Percentiles rank a stretch among this genome's conserved stretches.
These are phyloP conservation scores for Populus nigra DNA, from an alignment of 345 rosid species.

Conservation along the genomic window DNA sequence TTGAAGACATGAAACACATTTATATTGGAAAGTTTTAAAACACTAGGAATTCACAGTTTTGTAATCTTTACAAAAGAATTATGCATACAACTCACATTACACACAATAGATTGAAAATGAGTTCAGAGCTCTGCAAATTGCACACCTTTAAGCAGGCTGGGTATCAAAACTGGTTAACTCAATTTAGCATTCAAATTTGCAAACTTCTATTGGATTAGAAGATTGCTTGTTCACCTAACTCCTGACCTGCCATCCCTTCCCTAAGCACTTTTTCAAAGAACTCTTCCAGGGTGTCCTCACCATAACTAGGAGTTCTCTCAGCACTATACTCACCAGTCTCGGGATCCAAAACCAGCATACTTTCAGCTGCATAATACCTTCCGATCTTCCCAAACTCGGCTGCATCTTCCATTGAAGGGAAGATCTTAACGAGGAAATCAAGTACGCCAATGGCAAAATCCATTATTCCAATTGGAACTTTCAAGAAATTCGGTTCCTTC, in stretches of 20 bases:
- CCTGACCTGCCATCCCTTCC: slow-evolving; percentile 96
- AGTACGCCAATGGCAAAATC: slow-evolving; percentile 74
- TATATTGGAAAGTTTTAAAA: neutral
- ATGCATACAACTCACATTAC: neutral
- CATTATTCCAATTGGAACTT: slow-evolving; percentile 89
- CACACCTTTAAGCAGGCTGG: slow-evolving; percentile 5
- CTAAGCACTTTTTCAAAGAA: slow-evolving; percentile 69
- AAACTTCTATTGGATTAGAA: slow-evolving; percentile 37
- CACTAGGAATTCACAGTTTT: neutral
- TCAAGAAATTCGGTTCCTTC: slow-evolving; percentile 81
- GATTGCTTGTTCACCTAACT: slow-evolving; percentile 84
- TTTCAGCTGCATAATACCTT: slow-evolving; percentile 92
- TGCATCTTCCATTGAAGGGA: slow-evolving; percentile 79
- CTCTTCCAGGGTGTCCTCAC: slow-evolving; percentile 79
- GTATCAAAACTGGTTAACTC: slow-evolving; percentile 19
- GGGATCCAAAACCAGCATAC: slow-evolving; percentile 82
- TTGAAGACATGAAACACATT: neutral
- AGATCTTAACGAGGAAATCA: slow-evolving; percentile 63
- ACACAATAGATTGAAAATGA: neutral
- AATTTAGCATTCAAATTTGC: slow-evolving; percentile 3
- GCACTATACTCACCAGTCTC: slow-evolving; percentile 81
- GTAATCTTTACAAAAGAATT: slow-evolving; percentile 10
- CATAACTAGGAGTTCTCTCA: slow-evolving; percentile 88
- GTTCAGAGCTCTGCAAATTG: neutral
- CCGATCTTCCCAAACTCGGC: slow-evolving; percentile 97